These are phyloP conservation scores for Phialophora verrucosa DNA, from an alignment of 2,329 filamentous ascomycete genomes.

Conservation along the genomic window DNA sequence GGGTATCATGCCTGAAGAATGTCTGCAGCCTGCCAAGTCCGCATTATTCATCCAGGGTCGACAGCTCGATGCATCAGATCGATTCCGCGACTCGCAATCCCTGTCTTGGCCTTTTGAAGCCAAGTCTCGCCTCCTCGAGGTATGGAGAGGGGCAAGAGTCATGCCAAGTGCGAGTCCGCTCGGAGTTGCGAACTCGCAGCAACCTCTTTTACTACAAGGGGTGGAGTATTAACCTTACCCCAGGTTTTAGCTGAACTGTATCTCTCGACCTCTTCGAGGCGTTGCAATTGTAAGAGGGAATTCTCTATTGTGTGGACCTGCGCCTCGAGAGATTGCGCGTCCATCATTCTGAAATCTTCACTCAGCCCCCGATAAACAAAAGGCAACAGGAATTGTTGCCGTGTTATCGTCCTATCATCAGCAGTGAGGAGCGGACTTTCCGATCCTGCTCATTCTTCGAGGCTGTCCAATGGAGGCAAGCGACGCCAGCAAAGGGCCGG, in stretches of 20 bases:
- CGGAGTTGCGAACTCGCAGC: constrained; percentile 5
- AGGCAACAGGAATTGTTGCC: background rate
- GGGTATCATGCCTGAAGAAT: background rate
- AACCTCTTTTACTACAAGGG: background rate
- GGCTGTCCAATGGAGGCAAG: background rate
- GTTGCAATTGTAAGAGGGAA: background rate
- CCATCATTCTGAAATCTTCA: background rate
- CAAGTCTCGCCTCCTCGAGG: background rate
- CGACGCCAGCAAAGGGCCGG: background rate
- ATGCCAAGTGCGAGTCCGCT: constrained; percentile 2
- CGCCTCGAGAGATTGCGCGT: constrained; percentile 7
- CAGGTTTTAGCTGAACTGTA: constrained; percentile 2
- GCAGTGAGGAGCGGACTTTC: background rate
- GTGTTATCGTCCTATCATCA: background rate
- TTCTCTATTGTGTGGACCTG: background rate
- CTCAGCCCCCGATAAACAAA: background rate
- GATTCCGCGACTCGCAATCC: background rate
- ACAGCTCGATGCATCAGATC: background rate
- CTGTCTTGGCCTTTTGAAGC: background rate
- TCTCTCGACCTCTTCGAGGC: background rate
- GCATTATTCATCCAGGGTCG: background rate
- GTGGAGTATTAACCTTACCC: background rate
- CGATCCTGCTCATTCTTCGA: background rate
- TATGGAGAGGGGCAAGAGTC: background rate
- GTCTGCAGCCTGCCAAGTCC: background rate